Percentiles rank a stretch among this genome's conserved stretches.
phyloP scores from a whole-genome alignment of 2,329 filamentous ascomycete species.

The Cytospora schulzeri region DNA sequence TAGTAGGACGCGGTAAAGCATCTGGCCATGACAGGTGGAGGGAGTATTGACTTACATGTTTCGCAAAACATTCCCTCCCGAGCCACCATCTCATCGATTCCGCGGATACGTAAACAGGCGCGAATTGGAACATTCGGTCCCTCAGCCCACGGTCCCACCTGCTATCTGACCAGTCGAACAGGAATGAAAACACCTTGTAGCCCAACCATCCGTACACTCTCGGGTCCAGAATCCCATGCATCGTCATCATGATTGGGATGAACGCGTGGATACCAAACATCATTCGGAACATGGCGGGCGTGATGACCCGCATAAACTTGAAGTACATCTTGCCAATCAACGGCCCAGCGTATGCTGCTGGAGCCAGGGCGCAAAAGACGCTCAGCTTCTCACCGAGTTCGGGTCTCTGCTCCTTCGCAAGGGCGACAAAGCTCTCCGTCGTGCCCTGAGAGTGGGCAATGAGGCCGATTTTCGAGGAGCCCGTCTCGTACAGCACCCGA shows the following conservation, averaged over 20 bases:
- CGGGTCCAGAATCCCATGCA: conserved; percentile 68
- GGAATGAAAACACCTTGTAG: conserved; percentile 85
- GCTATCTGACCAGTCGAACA: conserved; percentile 84
- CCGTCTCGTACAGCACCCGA: conserved; percentile 78
- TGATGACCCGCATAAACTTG: conserved; percentile 84
- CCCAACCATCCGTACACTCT: conserved; percentile 77
- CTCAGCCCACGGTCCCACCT: conserved; percentile 82
- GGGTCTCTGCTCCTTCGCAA: conserved; percentile 87
- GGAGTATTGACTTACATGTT: conserved; percentile 31
- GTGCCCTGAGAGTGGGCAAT: conserved; percentile 91
- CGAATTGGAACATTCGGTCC: conserved; percentile 86
- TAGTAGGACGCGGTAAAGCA: not conserved
- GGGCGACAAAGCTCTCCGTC: conserved; percentile 81
- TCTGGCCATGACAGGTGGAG: not conserved
- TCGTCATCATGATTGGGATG: conserved; percentile 89
- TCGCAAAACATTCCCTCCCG: conserved; percentile 56
- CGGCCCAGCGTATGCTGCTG: conserved; percentile 86
- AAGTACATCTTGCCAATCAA: conserved; percentile 87
- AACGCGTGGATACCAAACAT: conserved; percentile 93
- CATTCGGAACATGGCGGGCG: conserved; percentile 72
- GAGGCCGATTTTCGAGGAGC: conserved; percentile 79
- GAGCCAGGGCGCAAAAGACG: conserved; percentile 88
- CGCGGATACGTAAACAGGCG: conserved; percentile 85
- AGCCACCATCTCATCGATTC: conserved; percentile 97
- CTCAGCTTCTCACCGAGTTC: conserved; percentile 81